Conservation (phyloP, 2,329 filamentous ascomycete genomes). For the Beauveria medogensis region DNA sequence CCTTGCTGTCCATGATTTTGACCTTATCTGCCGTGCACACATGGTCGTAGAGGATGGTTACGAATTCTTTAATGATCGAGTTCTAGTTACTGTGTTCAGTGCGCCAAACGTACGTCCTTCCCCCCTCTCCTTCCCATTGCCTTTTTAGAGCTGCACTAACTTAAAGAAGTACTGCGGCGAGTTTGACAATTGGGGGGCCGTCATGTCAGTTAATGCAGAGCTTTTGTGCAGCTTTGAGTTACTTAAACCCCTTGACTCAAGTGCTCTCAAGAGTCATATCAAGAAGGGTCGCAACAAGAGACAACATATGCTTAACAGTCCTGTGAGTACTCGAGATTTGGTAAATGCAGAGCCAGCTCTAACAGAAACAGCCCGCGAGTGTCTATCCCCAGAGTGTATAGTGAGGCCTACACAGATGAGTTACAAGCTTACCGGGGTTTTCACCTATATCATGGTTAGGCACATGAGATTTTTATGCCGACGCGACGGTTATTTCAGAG, state of each 20-base stretch:
- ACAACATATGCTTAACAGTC: constrained; percentile 92
- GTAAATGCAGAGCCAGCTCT: background rate
- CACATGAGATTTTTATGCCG: background rate
- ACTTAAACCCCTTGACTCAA: constrained; percentile 91
- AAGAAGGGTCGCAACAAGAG: constrained; percentile 95
- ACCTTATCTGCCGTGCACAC: constrained; percentile 92
- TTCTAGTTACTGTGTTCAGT: constrained; percentile 94
- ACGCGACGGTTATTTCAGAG: background rate
- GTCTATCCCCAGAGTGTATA: constrained; percentile 51
- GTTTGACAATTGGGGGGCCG: constrained; percentile 98
- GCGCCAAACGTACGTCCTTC: constrained; percentile 76
- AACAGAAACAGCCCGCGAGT: constrained; percentile 38
- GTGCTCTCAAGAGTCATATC: constrained; percentile 94
- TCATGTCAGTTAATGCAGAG: constrained; percentile 95
- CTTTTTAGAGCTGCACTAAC: constrained; percentile 19
- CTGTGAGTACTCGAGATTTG: constrained; percentile 52
- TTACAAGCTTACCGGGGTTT: background rate
- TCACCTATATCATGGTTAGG: background rate
- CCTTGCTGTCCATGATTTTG: constrained; percentile 88
- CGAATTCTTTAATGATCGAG: constrained; percentile 94
- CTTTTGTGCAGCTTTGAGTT: constrained; percentile 95
- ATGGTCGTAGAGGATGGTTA: constrained; percentile 99
- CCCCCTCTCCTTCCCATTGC: background rate
- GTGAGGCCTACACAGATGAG: background rate
- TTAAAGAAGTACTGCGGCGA: constrained; percentile 82